phyloP scores from a whole-genome alignment of 23 red algal species.

The Chondrus crispus region DNA sequence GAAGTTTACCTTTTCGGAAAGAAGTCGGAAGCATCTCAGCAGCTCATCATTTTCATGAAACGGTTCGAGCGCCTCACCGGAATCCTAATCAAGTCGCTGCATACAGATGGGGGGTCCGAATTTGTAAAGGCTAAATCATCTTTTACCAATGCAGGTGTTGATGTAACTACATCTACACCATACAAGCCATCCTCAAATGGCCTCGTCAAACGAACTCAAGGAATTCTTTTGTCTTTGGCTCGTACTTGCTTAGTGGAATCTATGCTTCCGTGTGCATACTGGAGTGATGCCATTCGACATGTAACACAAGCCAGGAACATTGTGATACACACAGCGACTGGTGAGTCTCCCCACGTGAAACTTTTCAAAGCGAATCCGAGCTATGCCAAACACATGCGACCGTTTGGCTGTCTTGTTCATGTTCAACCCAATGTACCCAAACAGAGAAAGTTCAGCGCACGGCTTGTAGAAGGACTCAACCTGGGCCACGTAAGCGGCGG shows the following conservation, averaged over 20 bases:
- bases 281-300: background rate
- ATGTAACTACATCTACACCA: background rate
- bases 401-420: conserved; percentile 17
- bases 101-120: conserved; percentile 37
- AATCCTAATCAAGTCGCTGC: background rate
- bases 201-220: background rate
- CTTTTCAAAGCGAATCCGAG: background rate
- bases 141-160: background rate
- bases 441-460: background rate
- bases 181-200: conserved; percentile 33
- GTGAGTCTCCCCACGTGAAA: background rate
- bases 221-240: background rate
- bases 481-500: background rate
- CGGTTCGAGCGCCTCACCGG: conserved; percentile 22
- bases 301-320: background rate
- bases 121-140: background rate
- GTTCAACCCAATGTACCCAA: background rate
- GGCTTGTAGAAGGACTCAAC: background rate
- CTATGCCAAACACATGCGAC: background rate
- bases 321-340: background rate
- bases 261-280: background rate
- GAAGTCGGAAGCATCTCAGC: conserved; percentile 30
- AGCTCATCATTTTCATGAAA: background rate
- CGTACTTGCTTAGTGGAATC: background rate
- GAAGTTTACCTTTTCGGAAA: background rate